These are phyloP conservation scores for Cucurbita ficifolia DNA, from an alignment of 306 rosid genomes.

Conservation along the genomic window DNA sequence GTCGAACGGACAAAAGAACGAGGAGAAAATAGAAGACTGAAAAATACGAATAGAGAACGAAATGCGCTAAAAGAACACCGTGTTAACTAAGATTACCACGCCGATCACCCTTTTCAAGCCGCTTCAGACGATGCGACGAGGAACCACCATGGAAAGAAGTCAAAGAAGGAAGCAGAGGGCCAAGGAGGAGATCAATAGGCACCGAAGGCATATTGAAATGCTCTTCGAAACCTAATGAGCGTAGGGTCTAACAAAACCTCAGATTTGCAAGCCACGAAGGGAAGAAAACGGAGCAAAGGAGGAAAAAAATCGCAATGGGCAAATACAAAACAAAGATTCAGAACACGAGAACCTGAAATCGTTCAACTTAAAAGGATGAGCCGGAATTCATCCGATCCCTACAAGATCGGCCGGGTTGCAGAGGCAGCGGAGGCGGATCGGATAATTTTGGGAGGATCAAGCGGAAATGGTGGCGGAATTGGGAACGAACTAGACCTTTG, in stretches of 20 bases:
- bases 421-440: not conserved
- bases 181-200: constrained; percentile 20
- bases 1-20: constrained; percentile 13
- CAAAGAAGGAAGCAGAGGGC: constrained; percentile 28
- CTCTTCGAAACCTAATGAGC: constrained; percentile 51
- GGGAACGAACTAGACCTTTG: not conserved
- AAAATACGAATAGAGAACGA: not conserved
- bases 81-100: constrained; percentile 91
- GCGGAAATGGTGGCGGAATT: not conserved
- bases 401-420: not conserved
- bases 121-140: constrained; percentile 57
- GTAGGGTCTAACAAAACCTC: not conserved
- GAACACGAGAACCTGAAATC: not conserved
- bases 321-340: not conserved
- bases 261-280: constrained; percentile 4
- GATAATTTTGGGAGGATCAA: constrained; percentile 4
- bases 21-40: constrained; percentile 1
- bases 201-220: constrained; percentile 70
- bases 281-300: not conserved
- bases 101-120: constrained; percentile 60
- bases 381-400: not conserved
- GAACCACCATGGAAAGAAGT: constrained; percentile 44
- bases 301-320: not conserved
- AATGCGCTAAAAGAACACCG: constrained; percentile 1
- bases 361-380: not conserved